Evolutionary conservation across 768 basidiomycete genomes (phyloP), one percentile per base, ranked within the genome.

Genomic region (Leccinum variicolor): DNA sequence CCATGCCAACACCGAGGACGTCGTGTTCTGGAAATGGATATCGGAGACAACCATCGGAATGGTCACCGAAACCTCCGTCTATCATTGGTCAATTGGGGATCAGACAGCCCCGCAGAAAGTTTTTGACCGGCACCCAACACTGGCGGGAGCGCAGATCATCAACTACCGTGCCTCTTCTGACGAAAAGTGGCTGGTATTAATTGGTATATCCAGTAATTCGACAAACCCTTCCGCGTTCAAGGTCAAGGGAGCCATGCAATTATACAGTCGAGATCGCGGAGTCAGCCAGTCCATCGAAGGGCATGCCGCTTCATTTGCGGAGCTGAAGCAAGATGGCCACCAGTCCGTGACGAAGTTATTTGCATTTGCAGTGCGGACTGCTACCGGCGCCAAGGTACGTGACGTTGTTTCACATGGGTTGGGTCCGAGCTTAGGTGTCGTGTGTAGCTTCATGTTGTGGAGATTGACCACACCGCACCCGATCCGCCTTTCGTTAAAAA

Each of bases 21-120:
- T 97, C 53, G 87, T 93, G 25, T 99, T 97, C 76, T 99, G 97
- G 97, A 98, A 97, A 72, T 99, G 97, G 97, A 86, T 98, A 39
- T 90, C 87, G 49, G 89, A 93, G 60, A 84, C 86, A 17, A 90
- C 90, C 28, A 87, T 99, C 60, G 97, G 97, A 66, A 83, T 98
- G 77, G 97, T 98, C 66, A 98, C 96, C 28, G 95, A 98, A 58
- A 81, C 90, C 1, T 82, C 94, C 5, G 96, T 98, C 29, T 92
- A 83, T 72, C 95, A 98, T 74, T 97, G 95, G 94, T 80, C 87
- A 57, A 86, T 89, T 63, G 66, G 76, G 41, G 89, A 93, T 74
- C 75, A 81, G 62, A 89, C 86, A 1, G 75, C 89, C 3, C 91
- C 90, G 3, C 88, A 90, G 78, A 94, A 98, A 81, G 82, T 97